A percentile compares a stretch with the other conserved stretches of the same genome.
Conservation (phyloP, 2,329 filamentous ascomycete species). For the Rhinocladiella similis region DNA sequence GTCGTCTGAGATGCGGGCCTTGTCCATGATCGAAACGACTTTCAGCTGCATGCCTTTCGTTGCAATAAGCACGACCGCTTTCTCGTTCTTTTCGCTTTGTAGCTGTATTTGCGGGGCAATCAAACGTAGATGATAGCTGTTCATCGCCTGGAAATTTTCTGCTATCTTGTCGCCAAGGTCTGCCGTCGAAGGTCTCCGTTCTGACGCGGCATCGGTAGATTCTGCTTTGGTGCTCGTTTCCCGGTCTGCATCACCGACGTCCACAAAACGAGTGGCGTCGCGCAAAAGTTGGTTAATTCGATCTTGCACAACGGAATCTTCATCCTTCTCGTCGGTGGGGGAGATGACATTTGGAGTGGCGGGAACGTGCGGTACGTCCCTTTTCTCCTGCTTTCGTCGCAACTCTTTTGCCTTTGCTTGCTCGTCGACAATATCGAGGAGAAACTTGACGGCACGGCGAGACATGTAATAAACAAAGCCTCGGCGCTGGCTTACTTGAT, state of each 20-base stretch:
- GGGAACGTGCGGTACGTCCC: slow-evolving; percentile 10
- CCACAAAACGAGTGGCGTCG: slow-evolving; percentile 80
- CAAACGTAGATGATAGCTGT: slow-evolving; percentile 89
- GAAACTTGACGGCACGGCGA: slow-evolving; percentile 92
- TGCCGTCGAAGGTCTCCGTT: slow-evolving; percentile 33
- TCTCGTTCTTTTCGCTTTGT: slow-evolving; percentile 96
- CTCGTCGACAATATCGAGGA: slow-evolving; percentile 94
- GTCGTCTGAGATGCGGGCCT: slow-evolving; percentile 83
- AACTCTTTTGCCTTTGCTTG: slow-evolving; percentile 70
- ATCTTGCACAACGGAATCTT: slow-evolving; percentile 72
- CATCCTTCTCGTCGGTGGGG: slow-evolving; percentile 52
- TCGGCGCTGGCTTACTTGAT: slow-evolving; percentile 92
- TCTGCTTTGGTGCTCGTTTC: slow-evolving; percentile 30
- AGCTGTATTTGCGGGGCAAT: slow-evolving; percentile 98
- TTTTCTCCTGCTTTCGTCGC: slow-evolving; percentile 28
- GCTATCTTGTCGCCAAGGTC: slow-evolving; percentile 74
- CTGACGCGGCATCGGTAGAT: slow-evolving; percentile 39
- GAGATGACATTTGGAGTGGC: slow-evolving; percentile 29
- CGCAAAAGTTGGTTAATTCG: slow-evolving; percentile 81
- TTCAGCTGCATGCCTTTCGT: slow-evolving; percentile 98
- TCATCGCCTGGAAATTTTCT: slow-evolving; percentile 84
- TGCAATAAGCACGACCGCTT: slow-evolving; percentile 93
- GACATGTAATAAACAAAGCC: slow-evolving; percentile 99
- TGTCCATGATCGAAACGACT: slow-evolving; percentile 97
- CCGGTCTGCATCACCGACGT: slow-evolving; percentile 60